Evolutionary conservation across 768 basidiomycete species (phyloP).

Genomic region (Boletus subcaerulescens): DNA sequence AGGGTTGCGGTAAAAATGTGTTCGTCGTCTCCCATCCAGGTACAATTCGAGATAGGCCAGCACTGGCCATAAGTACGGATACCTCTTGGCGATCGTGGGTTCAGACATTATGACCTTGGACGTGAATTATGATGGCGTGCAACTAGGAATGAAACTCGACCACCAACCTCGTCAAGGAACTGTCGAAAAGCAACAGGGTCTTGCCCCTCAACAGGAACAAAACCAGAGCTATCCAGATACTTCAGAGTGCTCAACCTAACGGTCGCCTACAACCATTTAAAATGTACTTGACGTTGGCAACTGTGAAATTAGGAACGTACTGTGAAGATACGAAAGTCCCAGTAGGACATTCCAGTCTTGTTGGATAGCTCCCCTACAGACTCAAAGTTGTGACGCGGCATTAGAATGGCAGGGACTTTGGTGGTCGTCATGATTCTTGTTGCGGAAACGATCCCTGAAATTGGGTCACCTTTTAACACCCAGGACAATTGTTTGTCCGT

Average conservation of each 20-base stretch:
- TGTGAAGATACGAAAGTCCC: background rate
- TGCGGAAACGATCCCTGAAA: no score
- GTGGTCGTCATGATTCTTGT: background rate
- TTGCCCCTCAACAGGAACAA: constrained; percentile 11
- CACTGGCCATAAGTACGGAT: constrained; percentile 15
- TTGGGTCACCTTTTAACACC: constrained; percentile 1
- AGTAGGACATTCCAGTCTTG: background rate
- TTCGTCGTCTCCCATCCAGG: background rate
- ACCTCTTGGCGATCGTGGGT: constrained; percentile 10
- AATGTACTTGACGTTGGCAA: background rate
- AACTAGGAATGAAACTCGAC: background rate
- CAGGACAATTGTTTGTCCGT: constrained; percentile 4
- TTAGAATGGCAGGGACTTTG: background rate
- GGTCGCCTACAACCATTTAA: background rate
- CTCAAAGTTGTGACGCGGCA: constrained; percentile 6
- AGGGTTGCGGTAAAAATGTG: no score
- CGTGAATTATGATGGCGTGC: background rate
- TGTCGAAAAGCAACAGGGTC: background rate
- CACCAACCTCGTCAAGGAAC: constrained; percentile 17
- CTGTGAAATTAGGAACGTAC: constrained; percentile 4
- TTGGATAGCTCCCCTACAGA: background rate
- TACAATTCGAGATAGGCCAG: constrained; percentile 16
- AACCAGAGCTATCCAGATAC: background rate
- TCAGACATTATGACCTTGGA: constrained; percentile 13
- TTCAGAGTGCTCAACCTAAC: background rate